These are phyloP conservation scores for Kwoniella sp. DNA, from an alignment of 768 basidiomycete genomes.

Conservation along the genomic window DNA sequence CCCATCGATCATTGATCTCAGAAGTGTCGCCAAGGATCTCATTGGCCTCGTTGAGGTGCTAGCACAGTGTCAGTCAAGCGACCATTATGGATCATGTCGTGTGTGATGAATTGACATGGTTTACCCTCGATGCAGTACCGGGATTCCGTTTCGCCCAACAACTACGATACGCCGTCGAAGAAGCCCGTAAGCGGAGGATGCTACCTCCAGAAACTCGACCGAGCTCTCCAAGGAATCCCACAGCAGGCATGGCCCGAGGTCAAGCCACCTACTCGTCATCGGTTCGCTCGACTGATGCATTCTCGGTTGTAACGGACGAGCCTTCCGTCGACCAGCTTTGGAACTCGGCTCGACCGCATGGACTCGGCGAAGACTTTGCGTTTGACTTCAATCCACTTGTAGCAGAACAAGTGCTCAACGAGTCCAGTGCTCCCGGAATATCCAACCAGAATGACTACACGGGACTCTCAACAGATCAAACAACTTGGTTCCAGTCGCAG, in stretches of 20 bases:
- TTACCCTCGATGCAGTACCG: slow-evolving; percentile 28
- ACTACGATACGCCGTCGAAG: slow-evolving; percentile 35
- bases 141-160: slow-evolving; percentile 40
- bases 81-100: neutral
- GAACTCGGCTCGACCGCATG: neutral
- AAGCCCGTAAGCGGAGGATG: slow-evolving; percentile 32
- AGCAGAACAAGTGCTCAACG: neutral
- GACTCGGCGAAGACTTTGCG: too few species aligned
- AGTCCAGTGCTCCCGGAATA: neutral
- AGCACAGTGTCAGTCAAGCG: slow-evolving; percentile 16
- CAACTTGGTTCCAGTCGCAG: neutral
- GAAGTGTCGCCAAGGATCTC: slow-evolving; percentile 23
- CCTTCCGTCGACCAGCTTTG: neutral
- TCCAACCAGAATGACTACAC: neutral
- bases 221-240: slow-evolving; percentile 16
- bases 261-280: neutral
- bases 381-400: neutral
- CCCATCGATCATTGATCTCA: slow-evolving; percentile 15
- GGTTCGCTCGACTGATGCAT: neutral
- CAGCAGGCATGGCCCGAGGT: neutral
- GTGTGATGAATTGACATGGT: too few species aligned
- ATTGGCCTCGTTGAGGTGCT: slow-evolving; percentile 22
- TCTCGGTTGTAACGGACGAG: neutral
- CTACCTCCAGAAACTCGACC: slow-evolving; percentile 40
- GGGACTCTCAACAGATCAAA: neutral